Evolutionary conservation across 2,329 filamentous ascomycete genomes (phyloP).

Genomic region (Chaetomium olivaceum): DNA sequence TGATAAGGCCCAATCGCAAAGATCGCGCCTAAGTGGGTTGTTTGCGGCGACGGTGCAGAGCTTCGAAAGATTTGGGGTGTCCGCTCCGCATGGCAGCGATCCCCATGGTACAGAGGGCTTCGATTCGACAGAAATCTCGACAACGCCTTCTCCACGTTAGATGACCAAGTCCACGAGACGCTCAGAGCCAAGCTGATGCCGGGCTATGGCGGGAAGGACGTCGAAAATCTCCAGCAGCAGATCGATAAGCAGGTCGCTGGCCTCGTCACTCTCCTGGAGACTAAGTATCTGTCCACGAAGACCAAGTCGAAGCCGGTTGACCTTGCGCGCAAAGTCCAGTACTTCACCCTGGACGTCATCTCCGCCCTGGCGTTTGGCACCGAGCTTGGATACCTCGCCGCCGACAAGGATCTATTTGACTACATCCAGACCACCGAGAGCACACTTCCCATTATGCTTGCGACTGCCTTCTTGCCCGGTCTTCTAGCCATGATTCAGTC

Average conservation of each 20-base stretch:
- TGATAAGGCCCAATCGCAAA: conserved; percentile 34
- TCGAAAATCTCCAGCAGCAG: conserved; percentile 34
- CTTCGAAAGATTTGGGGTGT: conserved; percentile 37
- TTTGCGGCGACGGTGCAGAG: conserved; percentile 36
- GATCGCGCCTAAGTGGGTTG: conserved; percentile 36
- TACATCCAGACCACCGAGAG: conserved; percentile 46
- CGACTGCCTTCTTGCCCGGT: conserved; percentile 47
- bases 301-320: conserved; percentile 46
- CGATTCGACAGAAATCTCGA: conserved; percentile 52
- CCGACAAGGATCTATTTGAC: conserved; percentile 48
- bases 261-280: conserved; percentile 49
- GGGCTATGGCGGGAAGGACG: conserved; percentile 36
- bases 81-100: conserved; percentile 33
- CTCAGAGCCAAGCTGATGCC: conserved; percentile 41
- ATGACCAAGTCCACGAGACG: conserved; percentile 47
- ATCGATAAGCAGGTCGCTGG: conserved; percentile 50
- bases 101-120: conserved; percentile 50
- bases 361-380: conserved; percentile 52
- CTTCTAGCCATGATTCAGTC: conserved; percentile 44
- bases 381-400: conserved; percentile 48
- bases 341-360: conserved; percentile 58
- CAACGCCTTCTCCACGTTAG: conserved; percentile 51
- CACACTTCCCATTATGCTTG: conserved; percentile 46
- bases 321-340: conserved; percentile 51
- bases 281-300: conserved; percentile 40